Conservation (phyloP, 1,139 yeast genomes). For the Nakaseomyces bracarensis region DNA sequence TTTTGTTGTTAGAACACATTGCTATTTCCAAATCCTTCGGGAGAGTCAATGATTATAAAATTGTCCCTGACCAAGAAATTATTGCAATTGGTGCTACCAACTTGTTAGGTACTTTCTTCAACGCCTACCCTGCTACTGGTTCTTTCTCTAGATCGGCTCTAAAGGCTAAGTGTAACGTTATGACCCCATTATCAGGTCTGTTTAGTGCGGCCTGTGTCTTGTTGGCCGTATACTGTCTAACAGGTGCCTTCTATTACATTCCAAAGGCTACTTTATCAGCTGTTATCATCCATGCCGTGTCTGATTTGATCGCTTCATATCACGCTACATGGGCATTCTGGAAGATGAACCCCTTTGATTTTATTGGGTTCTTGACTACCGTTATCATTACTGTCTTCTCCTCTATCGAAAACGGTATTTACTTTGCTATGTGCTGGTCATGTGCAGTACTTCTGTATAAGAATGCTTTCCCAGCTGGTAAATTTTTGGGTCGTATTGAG, state of each 20-base stretch:
- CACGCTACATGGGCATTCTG: constrained; percentile 66
- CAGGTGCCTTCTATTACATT: constrained; percentile 77
- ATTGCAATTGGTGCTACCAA: constrained; percentile 92
- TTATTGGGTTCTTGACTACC: constrained; percentile 65
- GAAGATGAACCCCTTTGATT: constrained; percentile 69
- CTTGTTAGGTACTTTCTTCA: constrained; percentile 82
- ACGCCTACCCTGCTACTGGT: constrained; percentile 94
- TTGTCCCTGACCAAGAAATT: constrained; percentile 87
- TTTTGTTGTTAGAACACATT: constrained; percentile 81
- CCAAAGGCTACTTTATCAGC: constrained; percentile 86
- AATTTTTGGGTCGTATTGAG: constrained; percentile 69
- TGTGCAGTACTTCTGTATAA: constrained; percentile 65
- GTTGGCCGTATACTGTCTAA: constrained; percentile 75
- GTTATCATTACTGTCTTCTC: constrained; percentile 75
- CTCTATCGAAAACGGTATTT: constrained; percentile 80
- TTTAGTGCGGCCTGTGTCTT: constrained; percentile 85
- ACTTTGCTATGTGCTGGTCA: constrained; percentile 83
- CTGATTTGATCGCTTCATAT: constrained; percentile 72
- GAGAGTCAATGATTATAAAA: constrained; percentile 81
- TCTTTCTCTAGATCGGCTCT: constrained; percentile 92
- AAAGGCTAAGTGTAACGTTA: constrained; percentile 90
- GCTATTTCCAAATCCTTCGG: constrained; percentile 93
- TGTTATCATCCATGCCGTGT: constrained; percentile 90
- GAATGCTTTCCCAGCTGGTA: constrained; percentile 72
- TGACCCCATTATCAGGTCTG: constrained; percentile 89